Evolutionary conservation across 2,329 filamentous ascomycete genomes (phyloP), one percentile per base, ranked within the genome.

Genomic region (Phialocephala sp.): DNA sequence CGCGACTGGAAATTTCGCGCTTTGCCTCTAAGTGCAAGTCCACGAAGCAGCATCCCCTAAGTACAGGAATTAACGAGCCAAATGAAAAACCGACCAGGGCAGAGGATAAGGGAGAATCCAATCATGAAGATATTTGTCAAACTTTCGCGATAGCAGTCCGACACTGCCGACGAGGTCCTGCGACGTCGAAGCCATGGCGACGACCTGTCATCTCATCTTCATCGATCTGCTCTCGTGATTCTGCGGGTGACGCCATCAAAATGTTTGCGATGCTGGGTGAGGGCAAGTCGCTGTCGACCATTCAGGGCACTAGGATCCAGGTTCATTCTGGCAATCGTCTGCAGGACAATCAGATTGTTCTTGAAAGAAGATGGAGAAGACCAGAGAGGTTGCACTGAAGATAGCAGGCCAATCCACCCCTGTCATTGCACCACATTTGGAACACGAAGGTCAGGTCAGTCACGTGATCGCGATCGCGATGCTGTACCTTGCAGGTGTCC

Each of bases 111-210:
- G 27, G 18, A 15, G 47, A 62, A 60, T 20, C 67, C 68, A 70
- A 70, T 70, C 64, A 68, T 36, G 27, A 37, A 43, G 41, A 59
- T 20, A 68, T 71, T 68, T 67, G 67, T 69, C 64, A 70, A 20
- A 70, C 50, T 54, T 54, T 54, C 14, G 27, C 22, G 50, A 54
- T 54, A 54, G 50, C 50, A 54, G 18, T 35, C 50, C 50, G 50
- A 14, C 5, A n/a, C 18, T 15, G 14, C 50, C 50, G 50, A 54
- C 18, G 24, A 54, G 24, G 12, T 35, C 12, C 18, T 11, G 24
- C 3, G 24, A 54, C 8, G n/a, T 6, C 22, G 45, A 50, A 50
- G 45, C 45, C 45, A 50, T 50, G n/a, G 20, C n/a, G 45, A 50
- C 12, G n/a, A 22, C 8, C 8, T 50, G 2, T 20, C 11, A n/a